Base-by-base conservation (phyloP, 192 early-diverging fungal species). In the Backusella circina region DNA sequence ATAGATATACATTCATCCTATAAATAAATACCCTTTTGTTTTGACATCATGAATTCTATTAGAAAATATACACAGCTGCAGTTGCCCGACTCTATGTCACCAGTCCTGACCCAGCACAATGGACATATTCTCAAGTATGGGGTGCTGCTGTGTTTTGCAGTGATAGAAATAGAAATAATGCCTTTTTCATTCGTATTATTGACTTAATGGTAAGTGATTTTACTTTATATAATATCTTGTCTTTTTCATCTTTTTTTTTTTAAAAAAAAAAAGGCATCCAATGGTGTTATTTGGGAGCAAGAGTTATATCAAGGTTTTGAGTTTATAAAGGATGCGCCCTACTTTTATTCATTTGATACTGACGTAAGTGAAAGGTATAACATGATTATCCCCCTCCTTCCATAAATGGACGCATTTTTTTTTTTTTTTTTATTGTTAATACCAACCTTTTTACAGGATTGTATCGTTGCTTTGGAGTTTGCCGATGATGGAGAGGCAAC, bases 21-120 rank as follows among this genome's bases (percentile, higher is more conserved):
- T n/a, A n/a, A n/a, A n/a, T n/a, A n/a, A n/a, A n/a, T n/a, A n/a
- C n/a, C n/a, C n/a, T 73, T 26, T 21, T 28, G 73, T 70, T 33
- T 77, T 76, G n/a, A n/a, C n/a, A n/a, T n/a, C n/a, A n/a, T n/a
- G n/a, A n/a, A n/a, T n/a, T n/a, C n/a, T 13, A 37, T 71, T 57
- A 93, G 93, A 93, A 92, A 88, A 92, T 95, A 71, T 81, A 92
- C 44, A 90, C 87, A 1, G 93, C 93, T 2, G 91, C 91, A 6
- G 90, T 93, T 12, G 92, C 92, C 28, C 86, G 92, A 32, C 77
- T 95, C 50, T 93, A 90, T 86, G 86, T 91, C 15, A 92, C 92
- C 28, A 85, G 86, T 71, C 92, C 93, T 4, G 86, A 88, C 67
- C 82, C 89, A 16, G 80, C 84, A 65, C 70, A 77, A 65, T 95